Evolutionary conservation across 1,284 basidiomycete genomes (phyloP), one percentile per base, ranked within the genome.

Genomic region (Cutaneotrichosporon cyanovorans): DNA sequence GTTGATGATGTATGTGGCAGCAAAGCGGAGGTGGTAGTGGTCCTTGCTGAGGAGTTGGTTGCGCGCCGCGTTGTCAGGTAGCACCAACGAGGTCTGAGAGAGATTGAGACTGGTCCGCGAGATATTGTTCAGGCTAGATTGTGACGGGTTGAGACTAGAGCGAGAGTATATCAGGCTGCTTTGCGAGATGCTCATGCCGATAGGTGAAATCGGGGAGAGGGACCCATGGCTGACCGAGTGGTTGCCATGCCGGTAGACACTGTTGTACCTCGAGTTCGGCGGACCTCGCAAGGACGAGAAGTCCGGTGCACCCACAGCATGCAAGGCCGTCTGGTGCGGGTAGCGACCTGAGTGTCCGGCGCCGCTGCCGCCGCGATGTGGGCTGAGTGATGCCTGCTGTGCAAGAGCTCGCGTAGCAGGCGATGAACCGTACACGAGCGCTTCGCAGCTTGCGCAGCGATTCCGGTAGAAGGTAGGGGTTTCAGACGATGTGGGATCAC

Each of bases 1-100:
- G 38, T 60, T 64, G 48, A 66, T 59, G 12, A 71, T 47, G 46
- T 62, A 69, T 0, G 66, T 61, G 15, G 60, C 59, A 0, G 69
- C 57, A 6, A 71, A 53, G 0, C 69, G 62, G 14, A 71, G 50
- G 39, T 57, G 56, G 44, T 65, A 71, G 46, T 70, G 69, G n/a
- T 68, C 62, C 14, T 53, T 53, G 10, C 64, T 62, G 4, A 66
- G 48, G 6, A 48, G 43, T 34, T 50, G 46, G 15, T 36, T 30
- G 5, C 48, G 45, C 12, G 45, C 12, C 11, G 36, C 28, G 4
- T 33, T 33, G 28, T 50, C 48, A 4, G 52, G 48, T 4, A 54
- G 46, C 7, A 54, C 20, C 5, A 54, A 37, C 6, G 42, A 46
- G 8, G 52, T 54, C 34, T 54, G 52, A 4, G 52, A 54, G 8